These are phyloP conservation scores for Exophiala xenobiotica DNA, from an alignment of 2,329 filamentous ascomycete species.

Conservation along the genomic window DNA sequence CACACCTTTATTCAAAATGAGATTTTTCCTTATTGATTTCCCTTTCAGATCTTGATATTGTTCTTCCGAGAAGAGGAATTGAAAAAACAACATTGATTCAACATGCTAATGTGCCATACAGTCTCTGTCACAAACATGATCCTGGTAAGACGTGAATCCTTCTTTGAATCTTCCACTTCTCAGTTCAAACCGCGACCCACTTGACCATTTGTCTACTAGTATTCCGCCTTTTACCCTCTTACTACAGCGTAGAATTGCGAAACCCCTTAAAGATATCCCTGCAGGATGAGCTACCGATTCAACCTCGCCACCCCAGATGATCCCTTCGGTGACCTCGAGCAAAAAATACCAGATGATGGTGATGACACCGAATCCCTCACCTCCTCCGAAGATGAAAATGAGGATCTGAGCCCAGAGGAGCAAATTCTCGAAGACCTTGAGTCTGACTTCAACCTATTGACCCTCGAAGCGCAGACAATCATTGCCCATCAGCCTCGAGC, in stretches of 20 bases:
- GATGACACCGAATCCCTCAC: not conserved
- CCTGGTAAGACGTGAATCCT: not conserved
- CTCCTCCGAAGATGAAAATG: not conserved
- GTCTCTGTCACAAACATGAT: no score
- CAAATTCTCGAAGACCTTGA: constrained; percentile 13
- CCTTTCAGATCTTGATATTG: not conserved
- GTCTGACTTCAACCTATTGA: constrained; percentile 13
- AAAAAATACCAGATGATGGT: not conserved
- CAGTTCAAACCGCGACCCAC: no score
- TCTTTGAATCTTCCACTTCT: not conserved
- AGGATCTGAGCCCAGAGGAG: not conserved
- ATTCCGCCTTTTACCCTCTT: no score
- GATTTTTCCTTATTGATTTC: not conserved
- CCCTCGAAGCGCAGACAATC: constrained; percentile 23
- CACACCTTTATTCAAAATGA: not conserved
- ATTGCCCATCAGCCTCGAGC: constrained; percentile 21
- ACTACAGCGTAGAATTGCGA: no score
- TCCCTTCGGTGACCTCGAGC: not conserved
- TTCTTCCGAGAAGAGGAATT: no score
- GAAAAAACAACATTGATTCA: no score
- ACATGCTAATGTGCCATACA: no score
- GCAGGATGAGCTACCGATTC: not conserved
- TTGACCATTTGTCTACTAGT: no score
- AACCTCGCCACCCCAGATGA: not conserved
- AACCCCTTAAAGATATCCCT: no score